Evolutionary conservation across 2,329 filamentous ascomycete species (phyloP), one percentile per base, ranked within the genome.

Genomic region (Aspergillus spinulosporus): DNA sequence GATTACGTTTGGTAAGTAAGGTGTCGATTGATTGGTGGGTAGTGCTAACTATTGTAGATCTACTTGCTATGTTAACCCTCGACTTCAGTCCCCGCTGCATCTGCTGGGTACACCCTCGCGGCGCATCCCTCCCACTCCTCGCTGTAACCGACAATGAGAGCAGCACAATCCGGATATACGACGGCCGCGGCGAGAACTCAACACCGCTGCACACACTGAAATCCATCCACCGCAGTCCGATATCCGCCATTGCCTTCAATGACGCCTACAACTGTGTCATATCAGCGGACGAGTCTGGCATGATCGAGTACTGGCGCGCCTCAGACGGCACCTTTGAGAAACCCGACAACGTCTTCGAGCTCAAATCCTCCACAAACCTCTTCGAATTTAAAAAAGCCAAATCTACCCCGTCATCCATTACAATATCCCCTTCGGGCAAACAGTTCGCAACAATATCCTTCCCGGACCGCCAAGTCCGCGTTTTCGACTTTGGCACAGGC

Each of bases 311-410:
- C 76, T 99, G 94, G 94, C 84, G 84, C 56, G 92, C 94, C 0
- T 65, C 69, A 11, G 84, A 83, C 60, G 86, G 84, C 1, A 86
- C 80, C 40, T 97, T 91, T 71, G 91, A 96, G 67, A 97, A 97
- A 73, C 94, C 94, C 0, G 87, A 92, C 64, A 91, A 85, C 51
- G 92, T 99, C 14, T 99, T 96, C 71, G 84, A 90, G 63, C 90
- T 92, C 76, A 99, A 99, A 76, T 96, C 91, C 69, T 88, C 89
- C 1, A 99, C 94, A 2, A 94, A 90, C 67, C 81, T 99, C 1
- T 99, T 97, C 68, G 93, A 96, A 52, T 97, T 99, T 78, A 97
- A 96, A 69, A 97, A 97, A 75, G 84, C 90, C 50, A 97, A 96
- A 72, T 89, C 92, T 0, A 84, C 88, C 0, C 92, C 93, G 0